Base-by-base conservation (phyloP, 2,329 filamentous ascomycete species). In the Piedraia hortae region DNA sequence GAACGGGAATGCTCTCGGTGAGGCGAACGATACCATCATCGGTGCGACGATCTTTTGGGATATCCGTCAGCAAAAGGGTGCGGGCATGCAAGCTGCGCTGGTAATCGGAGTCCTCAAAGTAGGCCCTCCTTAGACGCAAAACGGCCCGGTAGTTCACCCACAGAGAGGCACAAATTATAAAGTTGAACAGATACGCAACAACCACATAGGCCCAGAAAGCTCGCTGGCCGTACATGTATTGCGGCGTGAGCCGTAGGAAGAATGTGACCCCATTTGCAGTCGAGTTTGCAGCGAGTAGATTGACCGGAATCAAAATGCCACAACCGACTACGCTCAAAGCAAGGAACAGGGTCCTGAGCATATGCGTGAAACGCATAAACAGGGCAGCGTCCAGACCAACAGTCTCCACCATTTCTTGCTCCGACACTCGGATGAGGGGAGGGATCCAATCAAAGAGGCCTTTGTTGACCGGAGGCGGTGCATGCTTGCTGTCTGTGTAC, bases 321-420 rank as follows among this genome's bases (percentile, higher is more conserved):
- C 74, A 69, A 10, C 73, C 77, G 14, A 88, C 44, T 4, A 89
- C 31, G 13, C 66, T 59, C 24, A 91, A 48, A 5, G 62, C 48
- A 13, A 72, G 40, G 41, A 93, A 90, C 31, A 93, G 73, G 42
- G 90, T 85, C 28, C 85, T 67, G 39, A 74, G 74, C 85, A 97
- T 93, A 33, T 67, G 60, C 21, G 68, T 62, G 37, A 91, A 80
- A 23, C 82, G 68, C 32, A 97, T 53, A 43, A 97, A 93, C 21
- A 97, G 51, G 5, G 73, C 71, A 5, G 80, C 85, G 46, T 97
- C 85, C 51, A 97, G 54, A 21, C 85, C 85, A 17, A 90, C 67
- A 35, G 71, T 65, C n/a, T 71, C 59, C 12, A 90, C 57, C 29
- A 91, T 47, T 8, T 73, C 59, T 24, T 64, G 51, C 49, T 97